Percentiles rank a stretch among this genome's conserved stretches.
Conservation (phyloP, 2,329 filamentous ascomycete species). For the Plectosphaerella cucumerina region DNA sequence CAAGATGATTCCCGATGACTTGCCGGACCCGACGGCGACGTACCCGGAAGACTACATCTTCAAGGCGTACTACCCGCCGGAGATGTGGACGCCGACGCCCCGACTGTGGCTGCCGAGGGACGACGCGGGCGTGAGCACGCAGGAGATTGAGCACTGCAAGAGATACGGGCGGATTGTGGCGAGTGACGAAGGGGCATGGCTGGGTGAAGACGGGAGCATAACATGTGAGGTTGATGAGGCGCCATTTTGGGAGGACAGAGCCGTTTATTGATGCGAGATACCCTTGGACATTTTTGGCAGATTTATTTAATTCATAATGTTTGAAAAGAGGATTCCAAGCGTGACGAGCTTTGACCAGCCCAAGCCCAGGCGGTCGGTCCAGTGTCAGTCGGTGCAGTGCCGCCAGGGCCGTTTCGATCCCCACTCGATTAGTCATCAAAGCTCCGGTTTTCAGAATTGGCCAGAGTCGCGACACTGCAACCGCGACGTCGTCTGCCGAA, state of each 20-base stretch:
- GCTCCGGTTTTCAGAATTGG: slow-evolving; percentile 4
- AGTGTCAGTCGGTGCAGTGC: too few species aligned
- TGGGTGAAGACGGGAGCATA: slow-evolving; percentile 56
- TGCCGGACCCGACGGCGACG: slow-evolving; percentile 17
- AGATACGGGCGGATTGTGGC: slow-evolving; percentile 60
- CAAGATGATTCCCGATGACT: slow-evolving; percentile 11
- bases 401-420: too few species aligned
- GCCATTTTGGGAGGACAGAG: slow-evolving; percentile 11
- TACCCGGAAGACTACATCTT: slow-evolving; percentile 56
- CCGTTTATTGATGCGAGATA: slow-evolving; percentile 7
- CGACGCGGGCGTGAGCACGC: slow-evolving; percentile 60
- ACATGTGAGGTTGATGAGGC: slow-evolving; percentile 10
- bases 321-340: too few species aligned
- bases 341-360: too few species aligned
- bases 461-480: slow-evolving; percentile 12
- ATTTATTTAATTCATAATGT: too few species aligned
- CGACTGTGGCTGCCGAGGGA: slow-evolving; percentile 76
- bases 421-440: background rate
- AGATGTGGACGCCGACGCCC: slow-evolving; percentile 56
- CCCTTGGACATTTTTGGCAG: too few species aligned
- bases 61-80: slow-evolving; percentile 68
- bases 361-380: too few species aligned
- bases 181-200: slow-evolving; percentile 65
- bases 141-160: slow-evolving; percentile 63
- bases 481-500: slow-evolving; percentile 1